A percentile compares a stretch with the other conserved stretches of the same genome.
phyloP scores from a whole-genome alignment of 768 basidiomycete species.

The Pisolithus microcarpus region DNA sequence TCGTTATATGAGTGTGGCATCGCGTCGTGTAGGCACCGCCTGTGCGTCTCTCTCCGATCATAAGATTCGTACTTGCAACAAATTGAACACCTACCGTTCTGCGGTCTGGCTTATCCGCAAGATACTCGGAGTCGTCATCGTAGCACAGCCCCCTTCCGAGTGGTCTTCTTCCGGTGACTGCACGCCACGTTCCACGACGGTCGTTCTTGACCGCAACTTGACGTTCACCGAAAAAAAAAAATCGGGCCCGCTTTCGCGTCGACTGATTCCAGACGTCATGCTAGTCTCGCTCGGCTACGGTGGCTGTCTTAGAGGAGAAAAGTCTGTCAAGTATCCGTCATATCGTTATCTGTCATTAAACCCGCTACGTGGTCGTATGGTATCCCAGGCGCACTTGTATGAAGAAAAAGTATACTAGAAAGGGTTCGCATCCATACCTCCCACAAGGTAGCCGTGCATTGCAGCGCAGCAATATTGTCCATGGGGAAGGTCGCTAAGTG shows the following conservation, averaged over 20 bases:
- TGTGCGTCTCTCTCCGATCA: no score
- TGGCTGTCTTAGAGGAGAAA: no score
- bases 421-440: conserved; percentile 20
- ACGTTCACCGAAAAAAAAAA: background rate
- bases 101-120: background rate
- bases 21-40: no score
- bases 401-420: conserved; percentile 8
- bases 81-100: background rate
- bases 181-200: no score
- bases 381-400: conserved; percentile 16
- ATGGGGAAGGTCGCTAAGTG: conserved; percentile 6
- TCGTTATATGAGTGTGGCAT: no score
- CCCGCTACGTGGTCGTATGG: conserved; percentile 21
- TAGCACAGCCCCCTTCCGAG: no score
- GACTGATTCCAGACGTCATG: background rate
- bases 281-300: no score
- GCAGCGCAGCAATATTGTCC: conserved; percentile 22
- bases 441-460: conserved; percentile 10
- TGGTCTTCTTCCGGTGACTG: no score
- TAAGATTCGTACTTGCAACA: background rate
- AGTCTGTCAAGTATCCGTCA: background rate
- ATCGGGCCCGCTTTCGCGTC: background rate
- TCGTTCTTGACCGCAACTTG: no score
- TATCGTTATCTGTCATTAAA: conserved; percentile 23
- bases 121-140: background rate